A percentile compares a stretch with the other conserved stretches of the same genome.
Conservation (phyloP, 805 yeast genomes). For the Yamadazyma akitaensis region DNA sequence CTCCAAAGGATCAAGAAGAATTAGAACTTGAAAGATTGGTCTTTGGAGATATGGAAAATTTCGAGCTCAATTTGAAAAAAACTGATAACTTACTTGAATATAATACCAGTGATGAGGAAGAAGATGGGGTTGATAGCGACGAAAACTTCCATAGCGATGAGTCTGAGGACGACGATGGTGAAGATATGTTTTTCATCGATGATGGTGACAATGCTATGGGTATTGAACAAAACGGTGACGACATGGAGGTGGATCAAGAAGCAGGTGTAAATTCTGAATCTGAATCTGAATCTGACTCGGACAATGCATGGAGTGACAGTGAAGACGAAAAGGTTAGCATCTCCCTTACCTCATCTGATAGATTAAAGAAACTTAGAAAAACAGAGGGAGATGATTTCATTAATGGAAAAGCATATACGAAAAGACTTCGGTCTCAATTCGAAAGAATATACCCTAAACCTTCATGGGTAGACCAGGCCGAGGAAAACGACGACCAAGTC, state of each 20-base stretch:
- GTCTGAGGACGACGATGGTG: conserved; percentile 32
- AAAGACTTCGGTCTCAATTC: conserved; percentile 68
- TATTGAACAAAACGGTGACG: conserved; percentile 8
- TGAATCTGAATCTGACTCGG: conserved; percentile 19
- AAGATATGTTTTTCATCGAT: conserved; percentile 32
- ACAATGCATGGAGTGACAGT: conserved; percentile 74
- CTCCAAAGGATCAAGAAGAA: conserved; percentile 86
- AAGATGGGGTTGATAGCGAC: conserved; percentile 23
- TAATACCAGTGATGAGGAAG: conserved; percentile 37
- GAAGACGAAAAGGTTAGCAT: conserved; percentile 78
- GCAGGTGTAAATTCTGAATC: not conserved
- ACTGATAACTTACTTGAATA: conserved; percentile 55
- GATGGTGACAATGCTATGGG: not conserved
- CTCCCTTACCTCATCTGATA: conserved; percentile 56
- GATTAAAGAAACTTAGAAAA: conserved; percentile 67
- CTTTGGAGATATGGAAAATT: conserved; percentile 82
- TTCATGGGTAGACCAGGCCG: conserved; percentile 57
- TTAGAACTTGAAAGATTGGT: conserved; percentile 73
- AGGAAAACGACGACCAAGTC: conserved; percentile 17
- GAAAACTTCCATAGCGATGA: conserved; percentile 17
- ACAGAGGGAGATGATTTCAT: conserved; percentile 51
- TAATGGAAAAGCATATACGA: conserved; percentile 57
- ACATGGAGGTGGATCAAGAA: conserved; percentile 18
- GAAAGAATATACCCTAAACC: conserved; percentile 80
- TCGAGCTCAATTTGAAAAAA: conserved; percentile 59